Conservation (phyloP, 805 yeast genomes). For the Monosporozyma yasuniensis region DNA sequence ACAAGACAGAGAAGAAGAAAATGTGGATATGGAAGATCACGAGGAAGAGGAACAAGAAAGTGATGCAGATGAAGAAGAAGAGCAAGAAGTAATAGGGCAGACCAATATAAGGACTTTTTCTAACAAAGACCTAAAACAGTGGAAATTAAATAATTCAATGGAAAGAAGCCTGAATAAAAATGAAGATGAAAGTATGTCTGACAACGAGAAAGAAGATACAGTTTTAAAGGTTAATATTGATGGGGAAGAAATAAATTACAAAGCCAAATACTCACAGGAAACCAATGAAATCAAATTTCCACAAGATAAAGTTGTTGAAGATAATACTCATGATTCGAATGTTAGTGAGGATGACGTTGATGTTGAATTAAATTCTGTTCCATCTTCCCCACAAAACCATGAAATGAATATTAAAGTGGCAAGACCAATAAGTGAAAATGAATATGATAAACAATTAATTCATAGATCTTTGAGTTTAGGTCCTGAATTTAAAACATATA, state of each 20-base stretch:
- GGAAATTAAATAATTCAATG: background rate
- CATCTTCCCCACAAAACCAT: conserved; percentile 3
- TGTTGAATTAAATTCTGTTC: conserved; percentile 5
- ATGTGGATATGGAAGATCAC: background rate
- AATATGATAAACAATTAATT: background rate
- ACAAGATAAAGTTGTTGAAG: background rate
- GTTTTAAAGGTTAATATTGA: conserved; percentile 18
- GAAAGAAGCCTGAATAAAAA: background rate
- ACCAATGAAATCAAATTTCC: background rate
- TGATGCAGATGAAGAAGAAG: background rate
- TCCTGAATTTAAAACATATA: background rate
- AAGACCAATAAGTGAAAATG: background rate
- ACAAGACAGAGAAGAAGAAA: background rate
- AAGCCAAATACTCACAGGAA: conserved; percentile 10
- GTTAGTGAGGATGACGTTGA: background rate
- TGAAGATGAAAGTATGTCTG: background rate
- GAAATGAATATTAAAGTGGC: conserved; percentile 17
- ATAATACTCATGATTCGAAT: no score
- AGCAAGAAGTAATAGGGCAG: background rate
- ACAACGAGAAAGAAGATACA: conserved; percentile 2
- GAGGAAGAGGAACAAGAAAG: no score
- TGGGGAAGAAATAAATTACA: conserved; percentile 14
- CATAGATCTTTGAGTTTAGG: conserved; percentile 2
- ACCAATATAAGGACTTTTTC: no score
- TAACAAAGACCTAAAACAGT: background rate